A percentile compares a stretch with the other conserved stretches of the same genome.
These are phyloP conservation scores for Quercus berberidifolia DNA, from an alignment of 306 rosid genomes.

Conservation along the genomic window DNA sequence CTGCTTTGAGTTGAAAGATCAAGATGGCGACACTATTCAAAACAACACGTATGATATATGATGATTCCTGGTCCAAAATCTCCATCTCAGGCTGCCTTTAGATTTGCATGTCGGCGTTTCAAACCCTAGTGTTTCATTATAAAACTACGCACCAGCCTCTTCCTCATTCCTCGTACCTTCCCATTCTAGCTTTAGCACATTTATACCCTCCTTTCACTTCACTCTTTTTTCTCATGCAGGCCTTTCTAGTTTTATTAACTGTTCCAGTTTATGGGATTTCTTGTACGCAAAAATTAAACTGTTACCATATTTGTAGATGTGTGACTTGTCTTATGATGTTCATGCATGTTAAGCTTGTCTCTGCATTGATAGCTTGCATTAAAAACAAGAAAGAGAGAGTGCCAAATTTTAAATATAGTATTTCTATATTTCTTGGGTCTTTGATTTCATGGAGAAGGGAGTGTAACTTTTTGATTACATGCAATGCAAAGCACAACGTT, in stretches of 20 bases:
- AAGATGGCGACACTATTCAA: slow-evolving; percentile 13
- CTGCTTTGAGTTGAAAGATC: slow-evolving; percentile 24
- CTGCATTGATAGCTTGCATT: background rate
- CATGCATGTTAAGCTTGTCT: background rate
- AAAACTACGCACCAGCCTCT: background rate
- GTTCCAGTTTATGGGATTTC: no score
- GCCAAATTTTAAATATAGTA: no score
- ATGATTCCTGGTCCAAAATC: slow-evolving; percentile 41
- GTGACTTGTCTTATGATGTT: background rate
- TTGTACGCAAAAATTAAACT: no score
- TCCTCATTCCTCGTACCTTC: slow-evolving; percentile 27
- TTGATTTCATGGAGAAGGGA: no score
- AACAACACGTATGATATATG: slow-evolving; percentile 6
- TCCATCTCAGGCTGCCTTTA: slow-evolving; percentile 16
- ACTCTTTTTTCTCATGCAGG: background rate
- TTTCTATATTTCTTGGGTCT: no score
- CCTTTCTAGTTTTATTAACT: background rate
- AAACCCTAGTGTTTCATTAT: no score
- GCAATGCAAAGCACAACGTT: no score
- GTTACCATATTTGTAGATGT: no score
- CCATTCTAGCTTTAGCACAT: background rate
- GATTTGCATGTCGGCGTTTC: slow-evolving; percentile 42
- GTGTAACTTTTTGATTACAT: no score
- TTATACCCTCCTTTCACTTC: background rate
- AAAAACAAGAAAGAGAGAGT: background rate